Base-by-base conservation (phyloP, 768 basidiomycete species). In the Leccinum subtestaceum region DNA sequence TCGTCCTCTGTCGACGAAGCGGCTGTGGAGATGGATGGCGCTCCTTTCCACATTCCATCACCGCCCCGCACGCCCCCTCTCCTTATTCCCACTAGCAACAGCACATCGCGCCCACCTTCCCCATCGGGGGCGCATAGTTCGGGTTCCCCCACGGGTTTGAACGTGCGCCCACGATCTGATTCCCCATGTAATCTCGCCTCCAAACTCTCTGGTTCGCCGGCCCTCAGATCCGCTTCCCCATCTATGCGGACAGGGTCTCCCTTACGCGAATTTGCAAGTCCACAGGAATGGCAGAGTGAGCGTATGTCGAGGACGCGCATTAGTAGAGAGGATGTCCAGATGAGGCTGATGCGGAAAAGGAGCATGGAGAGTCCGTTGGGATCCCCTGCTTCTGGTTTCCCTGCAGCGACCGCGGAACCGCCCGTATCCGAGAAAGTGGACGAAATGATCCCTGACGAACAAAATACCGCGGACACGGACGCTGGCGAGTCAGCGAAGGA, bases 261-360 rank as follows among this genome's bases (percentile, higher is more conserved):
- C 11, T 27, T 73, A 12, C 65, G 66, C 10, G 70, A 68, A 36
- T 53, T 40, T 2, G 56, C 62, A n/a, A 70, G 62, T 31, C 57
- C 58, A 4, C 69, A 67, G 47, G 69, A 69, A 5, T 46, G 65
- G 19, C 61, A 64, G 31, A 47, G 50, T 25, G 63, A 53, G 4
- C 65, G 65, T 64, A 60, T 34, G 64, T 70, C 63, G 3, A 77
- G 76, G 53, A 75, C 75, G 25, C 76, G 82, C 47, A 84, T 86
- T 58, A 84, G 74, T 54, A 78, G 79, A 29, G 83, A 83, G 55
- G 81, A 81, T 51, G 78, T 87, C 19, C 78, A 81, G 59, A 72
- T 78, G 54, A 76, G 81, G 36, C 66, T 85, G 53, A 63, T 79
- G 67, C 75, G 73, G 52, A 76, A 78, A 62, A 71, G 76, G 57